Base-by-base conservation (phyloP, 106 monocot genomes). In the Gastrodia elata region DNA sequence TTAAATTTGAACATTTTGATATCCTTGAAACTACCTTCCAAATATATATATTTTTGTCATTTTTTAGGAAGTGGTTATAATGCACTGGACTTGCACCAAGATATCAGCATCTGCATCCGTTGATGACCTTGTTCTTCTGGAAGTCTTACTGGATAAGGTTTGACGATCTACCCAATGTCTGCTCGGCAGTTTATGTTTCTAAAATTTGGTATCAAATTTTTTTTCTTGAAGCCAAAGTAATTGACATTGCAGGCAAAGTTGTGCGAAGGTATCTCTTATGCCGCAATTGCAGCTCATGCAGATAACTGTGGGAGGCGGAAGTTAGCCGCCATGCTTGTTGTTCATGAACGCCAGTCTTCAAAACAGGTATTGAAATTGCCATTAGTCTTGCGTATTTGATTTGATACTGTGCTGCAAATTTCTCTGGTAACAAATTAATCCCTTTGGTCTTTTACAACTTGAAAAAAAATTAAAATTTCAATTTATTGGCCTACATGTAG, bases 81-180 rank as follows among this genome's bases (percentile, higher is more conserved):
- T 91, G 90, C 93, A 93, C 78, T 98, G 98, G 98, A 93, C 98
- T 41, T 93, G 93, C 70, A 77, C 88, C 64, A 98, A 93, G 82
- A 93, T 98, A 84, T 79, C 87, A 72, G 72, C 88, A 71, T 91
- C 98, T 73, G 43, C 88, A 55, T 46, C 79, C 64, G 72, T 89
- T 71, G 73, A 76, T 76, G 93, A 98, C 79, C 43, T 75, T 33
- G 73, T 36, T 79, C 93, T 98, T 73, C 88, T 98, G 69, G 85
- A 93, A 44, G 72, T 84, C 30, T 83, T 98, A 80, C 83, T 93
- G 58, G 98, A 98, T 55, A 98, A 98, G 91, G 98, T 93, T 80
- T 68, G 44, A 10, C 42, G 18, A 74, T 33, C 10, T 64, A 27
- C 25, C n/a, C 57, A 32, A 76, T 57, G 59, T 16, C 25, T 73